Percentiles rank a stretch among this genome's conserved stretches.
phyloP scores from a whole-genome alignment of 2,329 filamentous ascomycete species.

The Stemphylium lycopersici region DNA sequence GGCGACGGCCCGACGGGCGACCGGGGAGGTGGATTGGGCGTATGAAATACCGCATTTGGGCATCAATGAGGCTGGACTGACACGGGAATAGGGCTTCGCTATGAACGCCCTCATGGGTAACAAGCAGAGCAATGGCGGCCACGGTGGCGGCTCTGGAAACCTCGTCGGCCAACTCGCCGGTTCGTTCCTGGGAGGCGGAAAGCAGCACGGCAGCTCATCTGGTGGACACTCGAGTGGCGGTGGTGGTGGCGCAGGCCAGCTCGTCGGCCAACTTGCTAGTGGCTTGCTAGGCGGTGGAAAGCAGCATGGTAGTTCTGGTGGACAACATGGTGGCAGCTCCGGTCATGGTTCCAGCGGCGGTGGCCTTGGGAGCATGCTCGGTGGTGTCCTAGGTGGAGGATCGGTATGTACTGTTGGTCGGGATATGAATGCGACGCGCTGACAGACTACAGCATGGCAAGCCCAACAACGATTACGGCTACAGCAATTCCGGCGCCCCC shows the following conservation, averaged over 20 bases:
- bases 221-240: conserved; percentile 38
- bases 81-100: conserved; percentile 61
- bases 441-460: conserved; percentile 35
- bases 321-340: conserved; percentile 55
- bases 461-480: conserved; percentile 59
- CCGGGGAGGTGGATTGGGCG: conserved; percentile 63
- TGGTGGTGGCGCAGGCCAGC: conserved; percentile 46
- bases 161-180: conserved; percentile 63
- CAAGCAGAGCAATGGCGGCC: conserved; percentile 41
- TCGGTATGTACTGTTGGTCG: conserved; percentile 34
- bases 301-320: conserved; percentile 51
- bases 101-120: conserved; percentile 61
- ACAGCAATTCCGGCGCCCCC: conserved; percentile 60
- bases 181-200: conserved; percentile 49
- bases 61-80: conserved; percentile 28
- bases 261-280: conserved; percentile 63
- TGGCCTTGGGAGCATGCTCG: conserved; percentile 37
- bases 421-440: conserved; percentile 1
- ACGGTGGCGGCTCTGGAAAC: conserved; percentile 44
- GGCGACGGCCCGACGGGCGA: conserved; percentile 62
- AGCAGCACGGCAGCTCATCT: conserved; percentile 30
- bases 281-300: conserved; percentile 49
- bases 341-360: conserved; percentile 22
- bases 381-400: conserved; percentile 46
- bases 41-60: conserved; percentile 50